phyloP scores from a whole-genome alignment of 768 basidiomycete species.

The Dacryopinax spathularia region DNA sequence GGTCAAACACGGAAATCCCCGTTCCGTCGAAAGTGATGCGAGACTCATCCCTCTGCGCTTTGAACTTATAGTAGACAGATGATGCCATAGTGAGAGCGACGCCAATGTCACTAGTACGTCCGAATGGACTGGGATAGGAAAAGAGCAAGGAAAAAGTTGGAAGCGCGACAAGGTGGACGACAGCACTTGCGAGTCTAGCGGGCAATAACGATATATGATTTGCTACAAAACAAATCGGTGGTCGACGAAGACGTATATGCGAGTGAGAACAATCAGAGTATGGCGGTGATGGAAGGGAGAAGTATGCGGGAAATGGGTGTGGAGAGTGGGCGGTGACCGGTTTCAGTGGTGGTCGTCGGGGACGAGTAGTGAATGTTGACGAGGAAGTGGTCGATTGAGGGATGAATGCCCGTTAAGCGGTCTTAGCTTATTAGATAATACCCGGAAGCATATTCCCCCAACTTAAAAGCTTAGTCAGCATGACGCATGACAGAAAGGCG shows the following conservation, averaged over 20 bases:
- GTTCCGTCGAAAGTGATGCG: constrained; percentile 96
- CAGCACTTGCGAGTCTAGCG: neutral
- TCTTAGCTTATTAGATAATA: neutral
- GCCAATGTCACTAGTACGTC: neutral
- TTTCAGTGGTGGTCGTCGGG: neutral
- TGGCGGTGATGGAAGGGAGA: neutral
- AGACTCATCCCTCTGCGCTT: constrained; percentile 85
- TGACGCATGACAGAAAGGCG: no score
- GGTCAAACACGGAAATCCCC: constrained; percentile 95
- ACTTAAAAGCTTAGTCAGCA: neutral
- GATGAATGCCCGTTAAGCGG: neutral
- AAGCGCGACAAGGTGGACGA: neutral
- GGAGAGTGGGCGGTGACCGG: neutral
- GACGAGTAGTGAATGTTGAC: no score
- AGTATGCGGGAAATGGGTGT: neutral
- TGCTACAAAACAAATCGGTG: neutral
- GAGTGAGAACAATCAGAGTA: neutral
- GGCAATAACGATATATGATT: neutral
- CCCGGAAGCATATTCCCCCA: no score
- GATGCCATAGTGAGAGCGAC: constrained; percentile 46
- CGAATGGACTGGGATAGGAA: neutral
- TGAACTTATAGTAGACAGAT: constrained; percentile 97
- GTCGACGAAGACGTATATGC: no score
- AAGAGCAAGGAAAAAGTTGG: neutral
- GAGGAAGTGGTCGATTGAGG: no score